A percentile compares a stretch with the other conserved stretches of the same genome.
phyloP scores from a whole-genome alignment of 2,329 filamentous ascomycete genomes.

The Fusarium denticulatum region DNA sequence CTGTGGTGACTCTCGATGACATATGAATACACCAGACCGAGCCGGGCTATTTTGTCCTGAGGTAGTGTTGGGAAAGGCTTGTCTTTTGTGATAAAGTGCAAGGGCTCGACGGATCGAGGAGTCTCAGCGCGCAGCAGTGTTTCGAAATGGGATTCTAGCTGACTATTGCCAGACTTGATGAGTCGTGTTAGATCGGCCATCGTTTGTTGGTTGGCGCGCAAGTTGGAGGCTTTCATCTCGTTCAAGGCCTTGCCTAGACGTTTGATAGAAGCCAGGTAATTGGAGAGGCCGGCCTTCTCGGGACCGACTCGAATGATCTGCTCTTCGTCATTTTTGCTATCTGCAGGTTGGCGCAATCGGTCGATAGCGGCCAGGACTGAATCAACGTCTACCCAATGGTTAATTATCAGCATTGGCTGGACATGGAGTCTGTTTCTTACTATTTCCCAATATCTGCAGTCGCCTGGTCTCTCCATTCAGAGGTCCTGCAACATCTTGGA shows the following conservation, averaged over 20 bases:
- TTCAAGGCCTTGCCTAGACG: conserved; percentile 84
- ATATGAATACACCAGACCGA: conserved; percentile 82
- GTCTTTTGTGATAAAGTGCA: conserved; percentile 93
- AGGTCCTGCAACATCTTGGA: conserved; percentile 90
- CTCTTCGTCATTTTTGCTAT: conserved; percentile 92
- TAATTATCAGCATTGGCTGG: conserved; percentile 13
- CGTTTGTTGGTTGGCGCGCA: conserved; percentile 90
- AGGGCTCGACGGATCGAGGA: conserved; percentile 82
- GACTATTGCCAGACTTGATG: conserved; percentile 80
- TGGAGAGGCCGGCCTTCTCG: conserved; percentile 80
- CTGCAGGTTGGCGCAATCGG: conserved; percentile 86
- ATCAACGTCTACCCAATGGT: conserved; percentile 75
- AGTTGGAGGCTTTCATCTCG: conserved; percentile 88
- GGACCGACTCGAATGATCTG: conserved; percentile 90
- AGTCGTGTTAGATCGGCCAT: conserved; percentile 82
- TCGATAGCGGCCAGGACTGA: conserved; percentile 87
- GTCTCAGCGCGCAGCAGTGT: conserved; percentile 80
- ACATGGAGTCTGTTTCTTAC: conserved; percentile 51
- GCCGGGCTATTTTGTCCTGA: conserved; percentile 77
- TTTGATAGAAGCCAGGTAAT: conserved; percentile 90
- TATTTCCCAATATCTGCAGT: conserved; percentile 86
- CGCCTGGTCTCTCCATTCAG: conserved; percentile 92
- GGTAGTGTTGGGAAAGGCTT: conserved; percentile 83
- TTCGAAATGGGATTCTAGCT: conserved; percentile 86
- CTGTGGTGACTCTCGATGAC: conserved; percentile 70